Evolutionary conservation across 345 rosid species (phyloP), one percentile per base, ranked within the genome.

Genomic region (Eucalyptus globulus): DNA sequence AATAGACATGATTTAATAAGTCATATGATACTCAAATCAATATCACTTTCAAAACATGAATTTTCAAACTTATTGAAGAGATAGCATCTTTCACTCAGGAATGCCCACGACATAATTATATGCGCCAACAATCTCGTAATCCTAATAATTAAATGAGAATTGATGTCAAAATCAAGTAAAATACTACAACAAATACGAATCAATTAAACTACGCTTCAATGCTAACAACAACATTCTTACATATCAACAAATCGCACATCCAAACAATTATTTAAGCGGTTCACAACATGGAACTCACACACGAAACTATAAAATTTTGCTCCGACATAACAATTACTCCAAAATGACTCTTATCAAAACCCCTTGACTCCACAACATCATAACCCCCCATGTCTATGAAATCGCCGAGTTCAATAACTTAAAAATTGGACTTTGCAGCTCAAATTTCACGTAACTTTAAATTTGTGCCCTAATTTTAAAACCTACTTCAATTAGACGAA

Each of bases 101-200:
- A 56, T 56, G 3, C 29, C 62, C 62, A 56, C 0, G 3, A 9
- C 62, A 53, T 53, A 53, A 53, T 53, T 53, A 53, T 53, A 53
- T 19, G 10, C 1, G 5, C 5, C 56, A 1, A 53, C 12, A 56
- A 56, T 24, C 0, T 24, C 0, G 3, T 56, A 22, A 24, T 56
- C 29, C 0, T 56, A 24, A 56, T 21, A 56, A 56, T 56, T 24
- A 56, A 56, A 56, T 10, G 27, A 24, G 3, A 56, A 24, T 56
- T 56, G 62, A 56, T 1, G 3, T 56, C 6, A 24, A 56, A 56
- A 24, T 24, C 13, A 56, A 9, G 62, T 56, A 56, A 22, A 56
- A 24, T 56, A 9, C 62, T 56, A 56, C 62, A 1, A 24, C 12
- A 51, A 51, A 0, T 22, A 56, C 1, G 0, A 56, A 56, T 56